Base-by-base conservation (phyloP, 1,284 basidiomycete genomes). In the Dichomitus squalens region DNA sequence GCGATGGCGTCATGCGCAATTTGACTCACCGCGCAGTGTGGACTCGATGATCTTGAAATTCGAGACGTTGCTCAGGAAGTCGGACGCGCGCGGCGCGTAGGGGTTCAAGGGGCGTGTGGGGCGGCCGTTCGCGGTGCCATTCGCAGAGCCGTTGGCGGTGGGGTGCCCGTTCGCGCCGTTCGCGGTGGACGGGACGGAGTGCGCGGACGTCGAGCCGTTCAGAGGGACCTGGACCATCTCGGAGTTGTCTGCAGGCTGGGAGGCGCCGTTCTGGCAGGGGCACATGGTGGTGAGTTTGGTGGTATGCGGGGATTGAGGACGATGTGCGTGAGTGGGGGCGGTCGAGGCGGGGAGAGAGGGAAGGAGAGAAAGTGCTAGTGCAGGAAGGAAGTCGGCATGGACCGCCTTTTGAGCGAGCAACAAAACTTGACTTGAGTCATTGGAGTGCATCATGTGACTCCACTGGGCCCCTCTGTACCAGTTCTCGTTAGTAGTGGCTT, bases 1-100 rank as follows among this genome's bases (percentile, higher is more conserved):
- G 36, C 36, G 44, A 40, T n/a, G 39, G 36, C 43, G 18, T 47
- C 14, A 34, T 18, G 43, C 33, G 52, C 49, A 34, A 73, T 81
- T 60, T 18, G 43, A 63, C 68, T 43, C 57, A 93, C 94, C 94
- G 84, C 96, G 81, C 57, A 98, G 83, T 8, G 96, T 98, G 68
- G 91, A 94, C 79, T 98, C 96, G 73, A 98, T 98, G 77, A 98
- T 98, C 78, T 88, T 92, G 79, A 95, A 96, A 78, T 96, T 96
- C 54, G 86, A 90, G 64, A 95, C 82, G 73, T 96, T 96, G 75
- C 89, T 95, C 64, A 96, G 75, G 74, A 96, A 96, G 75, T 96
- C 95, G 20, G 91, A 85, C 18, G 90, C 90, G n/a, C 93, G 85
- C 23, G 92, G 87, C 40, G 90, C 92, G 73, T 96, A 96, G 43